Conservation (phyloP, 768 basidiomycete species). For the Bullera alba region DNA sequence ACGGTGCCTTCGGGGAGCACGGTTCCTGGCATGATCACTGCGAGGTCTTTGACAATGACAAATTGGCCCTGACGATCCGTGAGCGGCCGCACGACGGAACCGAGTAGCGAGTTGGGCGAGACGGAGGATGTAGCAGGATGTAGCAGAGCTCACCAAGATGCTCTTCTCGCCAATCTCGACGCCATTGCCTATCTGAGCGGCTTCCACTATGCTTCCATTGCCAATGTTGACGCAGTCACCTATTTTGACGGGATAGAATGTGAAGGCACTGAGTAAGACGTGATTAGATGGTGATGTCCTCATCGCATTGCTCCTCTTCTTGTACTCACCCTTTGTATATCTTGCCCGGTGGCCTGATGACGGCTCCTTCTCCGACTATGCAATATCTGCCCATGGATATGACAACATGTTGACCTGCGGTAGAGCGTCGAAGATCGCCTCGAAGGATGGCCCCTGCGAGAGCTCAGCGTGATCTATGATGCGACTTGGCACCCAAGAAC, state of each 20-base stretch:
- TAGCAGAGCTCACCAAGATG: conserved; percentile 80
- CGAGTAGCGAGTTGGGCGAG: not conserved
- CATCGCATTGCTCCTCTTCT: no score
- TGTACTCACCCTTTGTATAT: conserved; percentile 48
- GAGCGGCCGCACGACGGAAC: not conserved
- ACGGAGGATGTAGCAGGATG: not conserved
- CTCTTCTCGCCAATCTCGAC: conserved; percentile 94
- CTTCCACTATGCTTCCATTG: conserved; percentile 79
- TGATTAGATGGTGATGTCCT: not conserved
- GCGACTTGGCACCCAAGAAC: not conserved
- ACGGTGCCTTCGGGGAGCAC: conserved; percentile 88
- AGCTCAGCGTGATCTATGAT: not conserved
- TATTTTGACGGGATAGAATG: conserved; percentile 96
- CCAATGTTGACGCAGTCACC: conserved; percentile 94
- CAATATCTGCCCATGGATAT: conserved; percentile 91
- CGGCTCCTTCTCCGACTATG: conserved; percentile 76
- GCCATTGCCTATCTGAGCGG: conserved; percentile 86
- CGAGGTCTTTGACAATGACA: conserved; percentile 92
- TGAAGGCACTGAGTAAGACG: conserved; percentile 45
- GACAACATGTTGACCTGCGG: conserved; percentile 85
- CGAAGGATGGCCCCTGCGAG: conserved; percentile 68
- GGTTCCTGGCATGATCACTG: conserved; percentile 78
- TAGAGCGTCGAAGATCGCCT: conserved; percentile 82
- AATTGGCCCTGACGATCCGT: conserved; percentile 75
- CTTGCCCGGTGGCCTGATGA: conserved; percentile 55